These are phyloP conservation scores for Annulohypoxylon nitens DNA, from an alignment of 495 filamentous ascomycete genomes.

Conservation along the genomic window DNA sequence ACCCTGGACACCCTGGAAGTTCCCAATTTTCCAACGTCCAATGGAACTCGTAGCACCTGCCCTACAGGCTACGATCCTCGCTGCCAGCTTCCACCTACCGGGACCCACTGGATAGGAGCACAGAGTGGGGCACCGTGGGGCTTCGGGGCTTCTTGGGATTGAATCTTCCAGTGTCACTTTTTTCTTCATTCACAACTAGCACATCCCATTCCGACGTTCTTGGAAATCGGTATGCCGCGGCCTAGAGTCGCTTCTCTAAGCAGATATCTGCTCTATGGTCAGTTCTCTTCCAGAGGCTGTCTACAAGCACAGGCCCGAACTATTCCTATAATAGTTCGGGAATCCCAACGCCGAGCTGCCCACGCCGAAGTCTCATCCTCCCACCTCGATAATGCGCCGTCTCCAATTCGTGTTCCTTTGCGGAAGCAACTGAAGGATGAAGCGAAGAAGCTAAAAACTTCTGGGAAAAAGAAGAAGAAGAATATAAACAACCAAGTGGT, in stretches of 20 bases:
- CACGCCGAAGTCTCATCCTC: slow-evolving; percentile 38
- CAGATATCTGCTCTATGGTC: slow-evolving; percentile 63
- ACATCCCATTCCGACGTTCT: neutral
- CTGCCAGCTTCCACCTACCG: neutral
- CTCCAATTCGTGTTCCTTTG: slow-evolving; percentile 62
- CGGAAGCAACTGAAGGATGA: slow-evolving; percentile 83
- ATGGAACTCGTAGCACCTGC: neutral
- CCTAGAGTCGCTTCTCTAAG: slow-evolving; percentile 56
- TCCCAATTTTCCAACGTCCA: neutral
- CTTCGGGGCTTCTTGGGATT: neutral
- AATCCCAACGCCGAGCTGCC: slow-evolving; percentile 31
- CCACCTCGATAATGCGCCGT: slow-evolving; percentile 19
- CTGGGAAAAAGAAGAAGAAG: slow-evolving; percentile 54
- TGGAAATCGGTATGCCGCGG: slow-evolving; percentile 50
- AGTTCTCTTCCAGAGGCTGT: slow-evolving; percentile 58
- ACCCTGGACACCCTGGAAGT: too few species aligned
- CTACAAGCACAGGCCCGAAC: slow-evolving; percentile 42
- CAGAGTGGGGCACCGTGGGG: slow-evolving; percentile 1
- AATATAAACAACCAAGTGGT: slow-evolving; percentile 66
- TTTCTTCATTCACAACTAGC: neutral
- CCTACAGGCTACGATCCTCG: neutral
- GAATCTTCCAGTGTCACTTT: neutral
- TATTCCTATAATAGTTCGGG: slow-evolving; percentile 10
- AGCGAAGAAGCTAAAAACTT: slow-evolving; percentile 65
- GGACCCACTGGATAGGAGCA: slow-evolving; percentile 8